Base-by-base conservation (phyloP, 768 basidiomycete genomes). In the Boletus rufocinnamomeus region DNA sequence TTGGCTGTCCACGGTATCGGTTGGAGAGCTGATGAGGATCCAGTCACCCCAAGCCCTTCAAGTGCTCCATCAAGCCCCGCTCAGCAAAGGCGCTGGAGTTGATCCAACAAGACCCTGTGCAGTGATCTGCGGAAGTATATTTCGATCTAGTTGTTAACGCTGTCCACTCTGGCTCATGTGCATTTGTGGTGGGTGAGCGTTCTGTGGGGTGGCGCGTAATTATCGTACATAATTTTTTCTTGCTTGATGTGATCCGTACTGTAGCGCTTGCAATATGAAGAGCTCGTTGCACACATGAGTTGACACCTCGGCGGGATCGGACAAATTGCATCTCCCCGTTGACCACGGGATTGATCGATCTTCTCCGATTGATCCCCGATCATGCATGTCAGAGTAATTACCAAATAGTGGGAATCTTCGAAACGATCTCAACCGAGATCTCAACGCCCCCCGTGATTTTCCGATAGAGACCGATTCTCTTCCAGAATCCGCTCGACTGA, bases 31-130 rank as follows among this genome's bases (percentile, higher is more conserved):
- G 40, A 70, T 9, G 49, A 8, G 34, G 6, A 2, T 37, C 11
- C 52, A 77, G 86, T 66, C 86, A 86, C 61, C 86, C 85, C 5
- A 82, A 80, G 61, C 81, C 86, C 19, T 87, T 84, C 74, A 79
- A 80, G 62, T 87, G 86, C 62, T 69, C 76, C 21, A 78, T 87
- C 61, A 82, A 75, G 64, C 85, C 86, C n/a, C 81, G 86, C 23
- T 86, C 84, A 3, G 79, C 80, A 52, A 82, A 79, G 63, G 82
- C 85, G 13, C 66, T 82, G 47, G 76, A 80, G 21, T 66, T 86
- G 35, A 84, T 86, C 49, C 80, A 80, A 28, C 74, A 77, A 27
- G 81, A 83, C 62, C 75, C 74, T 1, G 57, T 53, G 38, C 43
- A 68, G 10, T 74, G 49, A 72, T 21, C n/a, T 21, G n/a, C n/a